Percentiles rank a stretch among this genome's conserved stretches.
Evolutionary conservation across 2,329 filamentous ascomycete species (phyloP).

Genomic region (Sporothrix phasma): DNA sequence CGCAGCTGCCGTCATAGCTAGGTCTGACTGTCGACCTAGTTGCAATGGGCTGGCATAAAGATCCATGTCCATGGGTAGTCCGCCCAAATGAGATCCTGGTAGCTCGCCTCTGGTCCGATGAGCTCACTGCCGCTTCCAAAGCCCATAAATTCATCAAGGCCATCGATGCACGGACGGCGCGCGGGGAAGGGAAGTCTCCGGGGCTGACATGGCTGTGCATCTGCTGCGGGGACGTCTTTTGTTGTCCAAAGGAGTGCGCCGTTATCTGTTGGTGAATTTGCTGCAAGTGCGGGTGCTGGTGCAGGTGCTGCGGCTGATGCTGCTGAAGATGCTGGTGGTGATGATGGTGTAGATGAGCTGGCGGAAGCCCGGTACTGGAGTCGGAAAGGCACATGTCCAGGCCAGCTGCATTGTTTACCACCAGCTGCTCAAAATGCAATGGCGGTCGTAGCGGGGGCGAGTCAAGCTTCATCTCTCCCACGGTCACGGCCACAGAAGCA

Average conservation of each 20-base stretch:
- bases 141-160: conserved; percentile 35
- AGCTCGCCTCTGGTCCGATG: conserved; percentile 28
- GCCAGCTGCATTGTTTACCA: not conserved
- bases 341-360: conserved; percentile 1
- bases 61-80: conserved; percentile 36
- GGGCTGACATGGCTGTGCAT: conserved; percentile 26
- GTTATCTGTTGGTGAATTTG: not conserved
- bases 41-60: conserved; percentile 29
- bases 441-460: not conserved
- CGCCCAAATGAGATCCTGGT: conserved; percentile 37
- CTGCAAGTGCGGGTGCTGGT: conserved; percentile 13
- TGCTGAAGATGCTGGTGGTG: conserved; percentile 20
- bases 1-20: conserved; percentile 15
- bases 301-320: conserved; percentile 18
- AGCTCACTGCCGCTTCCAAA: conserved; percentile 27
- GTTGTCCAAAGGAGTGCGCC: not conserved
- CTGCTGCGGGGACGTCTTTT: conserved; percentile 26
- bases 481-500: not conserved
- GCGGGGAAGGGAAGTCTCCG: conserved; percentile 29
- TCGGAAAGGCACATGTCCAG: conserved; percentile 18
- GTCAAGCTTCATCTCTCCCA: not conserved
- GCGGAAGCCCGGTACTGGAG: not conserved
- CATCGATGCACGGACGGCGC: conserved; percentile 24
- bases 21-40: conserved; percentile 26
- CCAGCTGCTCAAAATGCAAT: conserved; percentile 13